Evolutionary conservation across 208 protist genomes (phyloP), one percentile per base, ranked within the genome.

Genomic region (Leishmania turanica): DNA sequence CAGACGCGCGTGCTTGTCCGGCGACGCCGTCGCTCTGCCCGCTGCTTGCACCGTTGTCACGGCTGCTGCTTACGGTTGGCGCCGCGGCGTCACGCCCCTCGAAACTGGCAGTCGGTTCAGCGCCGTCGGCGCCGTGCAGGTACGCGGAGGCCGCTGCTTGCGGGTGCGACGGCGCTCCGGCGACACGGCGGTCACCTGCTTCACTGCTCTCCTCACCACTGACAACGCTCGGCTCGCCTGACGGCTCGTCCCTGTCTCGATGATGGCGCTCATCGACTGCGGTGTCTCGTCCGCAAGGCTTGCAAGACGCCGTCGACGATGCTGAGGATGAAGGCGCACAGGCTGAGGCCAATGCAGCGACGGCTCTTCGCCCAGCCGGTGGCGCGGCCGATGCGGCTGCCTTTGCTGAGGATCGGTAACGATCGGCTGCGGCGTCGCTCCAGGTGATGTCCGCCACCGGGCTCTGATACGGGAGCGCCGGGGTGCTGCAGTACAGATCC

Each of bases 401-500:
- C 68, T 73, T 27, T 53, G 37, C 42, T 34, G 45, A 51, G 42
- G 7, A 49, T 27, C 15, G 27, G 68, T 11, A 19, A 54, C 17
- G n/a, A 31, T 31, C n/a, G 27, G 21, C 9, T 4, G 42, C 6
- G 34, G 27, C 13, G 45, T 31, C 31, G 68, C 68, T 73, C 68
- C 42, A 3, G 68, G 13, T 19, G 42, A 47, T 73, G 68, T 34
- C 68, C 45, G 40, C 54, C 42, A 17, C n/a, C 42, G 68, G 68
- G 11, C 68, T 73, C 19, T n/a, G 73, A 64, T 77, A 77, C 17
- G 45, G 56, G n/a, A 78, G 15, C 37, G 54, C 53, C 37, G 54
- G 27, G 27, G 40, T 54, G 60, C 75, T 47, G 24, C 53, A 78
- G 75, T 78, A 78, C 27, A 78, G 69, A 42, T 80, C 77, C 54